Evolutionary conservation across 305 asterid genomes (phyloP).

Genomic region (Fraxinus nigra): DNA sequence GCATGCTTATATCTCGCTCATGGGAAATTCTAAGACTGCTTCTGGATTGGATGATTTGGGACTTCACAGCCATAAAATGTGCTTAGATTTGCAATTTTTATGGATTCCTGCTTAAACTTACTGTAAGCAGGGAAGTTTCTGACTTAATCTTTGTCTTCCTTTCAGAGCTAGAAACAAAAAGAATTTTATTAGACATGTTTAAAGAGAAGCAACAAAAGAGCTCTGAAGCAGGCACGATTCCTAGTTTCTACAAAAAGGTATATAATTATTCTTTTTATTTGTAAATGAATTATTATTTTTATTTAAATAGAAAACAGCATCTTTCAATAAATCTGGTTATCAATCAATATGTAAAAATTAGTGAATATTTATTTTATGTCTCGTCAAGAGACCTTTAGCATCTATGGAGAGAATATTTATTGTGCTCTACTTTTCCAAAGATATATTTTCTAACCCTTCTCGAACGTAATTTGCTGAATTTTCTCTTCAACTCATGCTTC

Average conservation of each 20-base stretch:
- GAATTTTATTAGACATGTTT: constrained; percentile 86
- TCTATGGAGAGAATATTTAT: neutral
- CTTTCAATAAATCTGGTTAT: neutral
- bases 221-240: constrained; percentile 89
- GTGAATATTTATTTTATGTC: neutral
- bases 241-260: constrained; percentile 95
- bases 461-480: neutral
- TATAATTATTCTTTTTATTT: neutral
- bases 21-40: neutral
- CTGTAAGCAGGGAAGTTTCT: neutral
- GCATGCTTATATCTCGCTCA: neutral
- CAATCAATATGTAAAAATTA: neutral
- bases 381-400: neutral
- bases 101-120: neutral
- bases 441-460: neutral
- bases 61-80: neutral
- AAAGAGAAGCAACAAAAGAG: constrained; percentile 94
- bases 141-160: neutral
- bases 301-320: neutral
- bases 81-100: neutral
- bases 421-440: neutral
- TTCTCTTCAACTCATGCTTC: neutral
- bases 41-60: neutral
- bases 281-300: neutral
- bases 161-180: constrained; percentile 84